Evolutionary conservation across 1,284 basidiomycete genomes (phyloP).

Genomic region (Vanrija sp.): DNA sequence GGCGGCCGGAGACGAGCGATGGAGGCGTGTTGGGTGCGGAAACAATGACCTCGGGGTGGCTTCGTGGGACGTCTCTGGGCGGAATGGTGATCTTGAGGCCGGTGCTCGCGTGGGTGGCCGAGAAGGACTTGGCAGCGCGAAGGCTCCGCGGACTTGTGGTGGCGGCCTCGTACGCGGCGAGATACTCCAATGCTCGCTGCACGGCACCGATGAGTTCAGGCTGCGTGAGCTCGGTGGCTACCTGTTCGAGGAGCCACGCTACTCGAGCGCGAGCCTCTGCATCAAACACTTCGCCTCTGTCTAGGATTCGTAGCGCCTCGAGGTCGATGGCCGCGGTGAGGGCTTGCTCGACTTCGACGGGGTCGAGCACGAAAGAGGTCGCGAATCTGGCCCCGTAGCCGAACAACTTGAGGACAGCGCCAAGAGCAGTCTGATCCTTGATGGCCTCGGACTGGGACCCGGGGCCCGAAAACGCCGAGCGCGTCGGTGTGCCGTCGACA

Average conservation of each 20-base stretch:
- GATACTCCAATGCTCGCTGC: background rate
- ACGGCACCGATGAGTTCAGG: conserved; percentile 8
- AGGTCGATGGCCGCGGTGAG: conserved; percentile 1
- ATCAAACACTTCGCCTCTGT: conserved; percentile 4
- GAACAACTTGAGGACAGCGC: conserved; percentile 7
- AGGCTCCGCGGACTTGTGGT: no score
- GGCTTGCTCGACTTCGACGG: background rate
- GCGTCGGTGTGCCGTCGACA: conserved; percentile 10
- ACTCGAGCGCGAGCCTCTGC: conserved; percentile 8
- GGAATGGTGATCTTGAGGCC: no score
- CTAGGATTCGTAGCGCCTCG: conserved; percentile 3
- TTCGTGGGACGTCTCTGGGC: no score
- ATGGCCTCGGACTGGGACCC: background rate
- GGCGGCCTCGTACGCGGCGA: background rate
- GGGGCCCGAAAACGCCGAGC: no score
- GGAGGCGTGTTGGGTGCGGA: no score
- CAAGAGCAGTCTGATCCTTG: background rate
- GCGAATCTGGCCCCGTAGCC: background rate
- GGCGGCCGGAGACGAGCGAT: no score
- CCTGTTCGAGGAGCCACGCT: conserved; percentile 15
- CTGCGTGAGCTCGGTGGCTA: conserved; percentile 5
- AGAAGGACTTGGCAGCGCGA: no score
- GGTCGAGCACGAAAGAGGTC: background rate
- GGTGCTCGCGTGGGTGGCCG: no score
- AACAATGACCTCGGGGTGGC: no score